phyloP scores from a whole-genome alignment of 2,329 filamentous ascomycete genomes.

The Xylaria sp. region DNA sequence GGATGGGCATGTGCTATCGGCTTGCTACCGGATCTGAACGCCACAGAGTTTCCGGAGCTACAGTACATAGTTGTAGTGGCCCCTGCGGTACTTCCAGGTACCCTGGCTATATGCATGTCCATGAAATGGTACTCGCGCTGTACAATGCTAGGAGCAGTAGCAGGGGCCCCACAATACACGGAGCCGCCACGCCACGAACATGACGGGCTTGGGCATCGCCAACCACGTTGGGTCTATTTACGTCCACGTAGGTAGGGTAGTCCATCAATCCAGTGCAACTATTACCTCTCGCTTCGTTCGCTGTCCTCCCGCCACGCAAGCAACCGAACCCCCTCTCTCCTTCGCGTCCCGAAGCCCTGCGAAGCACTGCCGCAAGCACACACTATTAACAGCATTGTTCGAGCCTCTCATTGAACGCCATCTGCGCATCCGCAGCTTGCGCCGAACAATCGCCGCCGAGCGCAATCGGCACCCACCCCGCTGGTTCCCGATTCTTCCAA shows the following conservation, averaged over 20 bases:
- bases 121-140: too few species aligned
- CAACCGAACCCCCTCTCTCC: constrained; percentile 1
- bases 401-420: not conserved
- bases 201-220: constrained; percentile 10
- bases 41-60: too few species aligned
- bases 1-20: too few species aligned
- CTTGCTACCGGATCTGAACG: too few species aligned
- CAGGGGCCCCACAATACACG: not conserved
- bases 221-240: not conserved
- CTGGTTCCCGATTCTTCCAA: constrained; percentile 11
- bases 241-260: constrained; percentile 29
- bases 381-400: not conserved
- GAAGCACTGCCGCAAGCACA: not conserved
- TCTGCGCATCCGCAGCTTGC: not conserved
- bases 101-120: too few species aligned
- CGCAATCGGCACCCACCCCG: constrained; percentile 26
- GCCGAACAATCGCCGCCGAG: constrained; percentile 16
- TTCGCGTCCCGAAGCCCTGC: not conserved
- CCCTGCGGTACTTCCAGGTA: too few species aligned
- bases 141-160: too few species aligned
- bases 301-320: constrained; percentile 13
- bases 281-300: constrained; percentile 21
- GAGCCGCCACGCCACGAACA: not conserved
- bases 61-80: too few species aligned
- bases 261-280: not conserved